phyloP scores from a whole-genome alignment of 2,329 filamentous ascomycete genomes.

The Penicillium sp. region DNA sequence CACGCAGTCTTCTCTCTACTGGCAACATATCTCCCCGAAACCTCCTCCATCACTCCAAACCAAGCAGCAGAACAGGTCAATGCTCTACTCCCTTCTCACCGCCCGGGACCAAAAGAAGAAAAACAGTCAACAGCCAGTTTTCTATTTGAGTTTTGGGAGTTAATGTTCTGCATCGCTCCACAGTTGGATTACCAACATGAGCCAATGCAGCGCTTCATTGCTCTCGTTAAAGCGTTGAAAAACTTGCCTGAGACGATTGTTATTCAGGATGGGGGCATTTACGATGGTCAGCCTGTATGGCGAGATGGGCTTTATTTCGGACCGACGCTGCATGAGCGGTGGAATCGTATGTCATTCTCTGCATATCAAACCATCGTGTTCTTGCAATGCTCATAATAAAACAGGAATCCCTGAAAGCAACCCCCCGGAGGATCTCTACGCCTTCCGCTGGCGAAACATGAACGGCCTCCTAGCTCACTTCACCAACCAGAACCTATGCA shows the following conservation, averaged over 20 bases:
- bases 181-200: constrained; percentile 1
- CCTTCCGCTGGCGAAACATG: not conserved
- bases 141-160: constrained; percentile 1
- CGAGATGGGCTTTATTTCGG: not conserved
- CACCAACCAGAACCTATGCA: not conserved
- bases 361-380: not conserved
- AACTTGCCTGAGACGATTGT: not conserved
- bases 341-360: not conserved
- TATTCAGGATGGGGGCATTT: not conserved
- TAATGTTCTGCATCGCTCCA: not conserved
- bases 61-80: not conserved
- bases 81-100: not conserved
- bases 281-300: not conserved
- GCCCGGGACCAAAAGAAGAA: not conserved
- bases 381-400: not conserved
- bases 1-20: not conserved
- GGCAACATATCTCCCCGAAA: constrained; percentile 1
- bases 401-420: not conserved
- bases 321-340: not conserved
- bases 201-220: not conserved
- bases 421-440: not conserved
- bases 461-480: constrained; percentile 1
- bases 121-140: not conserved
- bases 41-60: constrained; percentile 1
- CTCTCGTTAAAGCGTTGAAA: not conserved